phyloP scores from a whole-genome alignment of 148 eudicot species.

The Persicaria maculosa region DNA sequence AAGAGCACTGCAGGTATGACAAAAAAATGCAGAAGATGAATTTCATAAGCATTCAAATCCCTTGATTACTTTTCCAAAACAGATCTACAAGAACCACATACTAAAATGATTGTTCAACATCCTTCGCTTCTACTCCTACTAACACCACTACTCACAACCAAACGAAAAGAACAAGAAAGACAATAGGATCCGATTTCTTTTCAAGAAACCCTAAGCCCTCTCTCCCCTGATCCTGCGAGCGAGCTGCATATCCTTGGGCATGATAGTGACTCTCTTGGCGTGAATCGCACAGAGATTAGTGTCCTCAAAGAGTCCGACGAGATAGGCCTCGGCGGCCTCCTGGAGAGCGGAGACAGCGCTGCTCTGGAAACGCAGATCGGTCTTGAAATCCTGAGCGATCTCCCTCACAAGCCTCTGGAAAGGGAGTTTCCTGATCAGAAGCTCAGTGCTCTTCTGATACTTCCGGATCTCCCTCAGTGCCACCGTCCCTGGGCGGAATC shows the following conservation, averaged over 20 bases:
- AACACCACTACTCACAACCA: too few species aligned
- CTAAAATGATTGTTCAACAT: too few species aligned
- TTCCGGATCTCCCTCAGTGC: not conserved
- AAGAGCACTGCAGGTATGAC: too few species aligned
- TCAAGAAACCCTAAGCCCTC: not conserved
- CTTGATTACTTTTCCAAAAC: too few species aligned
- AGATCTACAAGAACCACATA: too few species aligned
- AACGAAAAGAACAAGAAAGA: too few species aligned
- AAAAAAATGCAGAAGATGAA: too few species aligned
- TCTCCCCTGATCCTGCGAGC: constrained; percentile 5
- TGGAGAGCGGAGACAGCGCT: not conserved
- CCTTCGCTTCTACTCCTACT: too few species aligned
- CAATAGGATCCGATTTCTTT: too few species aligned
- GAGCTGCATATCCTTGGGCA: constrained; percentile 9
- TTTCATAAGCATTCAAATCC: too few species aligned
- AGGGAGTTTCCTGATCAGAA: too few species aligned
- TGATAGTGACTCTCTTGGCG: constrained; percentile 8
- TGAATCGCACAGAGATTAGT: constrained; percentile 7
- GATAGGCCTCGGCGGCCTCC: not conserved
- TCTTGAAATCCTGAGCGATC: constrained; percentile 9
- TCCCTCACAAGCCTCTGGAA: constrained; percentile 4
- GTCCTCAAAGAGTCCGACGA: constrained; percentile 2
- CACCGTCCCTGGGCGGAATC: constrained; percentile 1
- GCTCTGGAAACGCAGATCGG: constrained; percentile 7
- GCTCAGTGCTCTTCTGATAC: too few species aligned